Base-by-base conservation (phyloP, 352 stramenopile species). In the Pythium phragmitis region DNA sequence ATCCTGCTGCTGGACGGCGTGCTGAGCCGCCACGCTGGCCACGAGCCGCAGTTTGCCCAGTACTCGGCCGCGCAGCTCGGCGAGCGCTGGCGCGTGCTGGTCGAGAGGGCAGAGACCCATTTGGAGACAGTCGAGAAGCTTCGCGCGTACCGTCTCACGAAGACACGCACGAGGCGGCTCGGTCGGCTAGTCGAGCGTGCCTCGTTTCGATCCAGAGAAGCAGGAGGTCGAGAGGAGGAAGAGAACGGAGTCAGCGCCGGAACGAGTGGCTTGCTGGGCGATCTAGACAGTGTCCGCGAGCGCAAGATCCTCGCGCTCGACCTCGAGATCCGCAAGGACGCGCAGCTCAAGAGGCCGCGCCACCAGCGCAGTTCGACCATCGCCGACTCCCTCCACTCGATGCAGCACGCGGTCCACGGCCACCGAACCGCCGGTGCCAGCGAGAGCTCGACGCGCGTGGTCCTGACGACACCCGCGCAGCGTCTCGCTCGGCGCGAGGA, bases 51-150 rank as follows among this genome's bases (percentile, higher is more conserved):
- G 59, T 85, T 89, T 26, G 73, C 68, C 16, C 64, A 80, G 21
- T 90, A 88, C 70, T 79, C 71, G 2, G 42, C 77, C 0, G 77
- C 84, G 23, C 81, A 90, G 57, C 63, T 90, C 28, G 67, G 69
- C 3, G 75, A 88, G 65, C 79, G 81, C 1, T 90, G 81, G 81
- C 65, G 71, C 11, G 65, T 83, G 14, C 49, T 88, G 1, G 79
- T 90, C 0, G 81, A 77, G 9, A 68, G 81, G 23, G 79, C 81
- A 0, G 63, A 77, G 39, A 63, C 48, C 36, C 79, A 90, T 57
- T 76, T 90, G 69, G 76, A 85, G 36, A 84, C 82, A 23, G 68
- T 88, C 0, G 73, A 84, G 30, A 90, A 87, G 65, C 69, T 88
- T 2, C 54, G 57, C 14, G 77, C 72, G 14, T 90, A 82, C 53